A percentile compares a stretch with the other conserved stretches of the same genome.
Evolutionary conservation across 2,329 filamentous ascomycete genomes (phyloP).

Genomic region (Fusarium virguliforme): DNA sequence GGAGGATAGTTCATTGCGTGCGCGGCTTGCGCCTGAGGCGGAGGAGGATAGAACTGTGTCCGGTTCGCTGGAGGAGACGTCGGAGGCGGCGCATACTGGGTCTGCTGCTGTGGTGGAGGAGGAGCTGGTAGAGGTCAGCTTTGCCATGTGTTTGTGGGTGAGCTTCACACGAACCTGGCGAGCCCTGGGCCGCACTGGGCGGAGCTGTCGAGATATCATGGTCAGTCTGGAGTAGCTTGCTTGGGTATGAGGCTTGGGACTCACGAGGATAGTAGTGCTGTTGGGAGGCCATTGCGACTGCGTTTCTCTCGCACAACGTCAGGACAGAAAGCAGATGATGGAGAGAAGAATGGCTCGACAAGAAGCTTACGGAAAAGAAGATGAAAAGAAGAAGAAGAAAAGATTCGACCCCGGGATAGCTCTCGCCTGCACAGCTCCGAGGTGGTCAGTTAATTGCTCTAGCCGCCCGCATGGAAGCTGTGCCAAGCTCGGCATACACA

Average conservation of each 20-base stretch:
- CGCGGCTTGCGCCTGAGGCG: constrained; percentile 56
- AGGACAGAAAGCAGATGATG: neutral
- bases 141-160: constrained; percentile 5
- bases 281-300: constrained; percentile 58
- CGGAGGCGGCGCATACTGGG: constrained; percentile 64
- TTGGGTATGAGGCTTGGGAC: constrained; percentile 45
- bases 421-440: constrained; percentile 26
- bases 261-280: constrained; percentile 66
- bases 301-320: constrained; percentile 2
- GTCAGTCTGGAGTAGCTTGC: constrained; percentile 41
- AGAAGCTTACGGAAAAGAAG: constrained; percentile 13
- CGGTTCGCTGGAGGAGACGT: constrained; percentile 65
- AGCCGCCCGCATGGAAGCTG: constrained; percentile 38
- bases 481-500: constrained; percentile 41
- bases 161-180: constrained; percentile 50
- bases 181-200: constrained; percentile 55
- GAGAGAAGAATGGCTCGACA: constrained; percentile 2
- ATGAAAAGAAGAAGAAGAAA: constrained; percentile 21
- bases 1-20: constrained; percentile 53
- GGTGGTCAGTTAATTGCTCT: constrained; percentile 32
- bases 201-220: constrained; percentile 57
- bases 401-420: constrained; percentile 25
- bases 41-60: constrained; percentile 64
- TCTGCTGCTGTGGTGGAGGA: constrained; percentile 51
- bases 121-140: constrained; percentile 46